Evolutionary conservation across 805 yeast species (phyloP).

Genomic region (Candida awuae): DNA sequence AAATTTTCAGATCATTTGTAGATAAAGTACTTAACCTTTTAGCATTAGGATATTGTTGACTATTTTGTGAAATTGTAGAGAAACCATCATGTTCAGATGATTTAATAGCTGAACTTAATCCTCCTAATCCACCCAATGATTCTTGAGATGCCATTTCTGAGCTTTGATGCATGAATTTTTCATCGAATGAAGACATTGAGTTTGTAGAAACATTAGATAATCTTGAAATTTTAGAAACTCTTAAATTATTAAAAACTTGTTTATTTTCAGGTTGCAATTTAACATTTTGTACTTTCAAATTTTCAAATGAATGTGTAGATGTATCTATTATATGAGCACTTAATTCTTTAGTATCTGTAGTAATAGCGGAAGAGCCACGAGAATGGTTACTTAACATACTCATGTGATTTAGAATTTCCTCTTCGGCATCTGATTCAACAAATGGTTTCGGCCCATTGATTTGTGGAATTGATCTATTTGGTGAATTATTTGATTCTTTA

Average conservation of each 20-base stretch:
- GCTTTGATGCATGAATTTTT: conserved; percentile 9
- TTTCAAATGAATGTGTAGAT: too few species aligned
- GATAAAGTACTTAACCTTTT: conserved; percentile 24
- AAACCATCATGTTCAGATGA: not conserved
- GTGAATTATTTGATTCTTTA: not conserved
- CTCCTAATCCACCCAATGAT: conserved; percentile 10
- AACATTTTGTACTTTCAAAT: too few species aligned
- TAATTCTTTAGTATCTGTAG: not conserved
- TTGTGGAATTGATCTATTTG: conserved; percentile 2
- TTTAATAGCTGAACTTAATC: conserved; percentile 2
- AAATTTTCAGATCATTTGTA: conserved; percentile 26
- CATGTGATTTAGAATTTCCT: not conserved
- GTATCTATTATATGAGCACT: not conserved
- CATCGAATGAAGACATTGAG: conserved; percentile 14
- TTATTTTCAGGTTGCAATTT: too few species aligned
- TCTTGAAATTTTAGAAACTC: not conserved
- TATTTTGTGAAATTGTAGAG: too few species aligned
- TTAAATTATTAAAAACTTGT: too few species aligned
- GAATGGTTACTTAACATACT: not conserved
- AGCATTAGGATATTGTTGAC: not conserved
- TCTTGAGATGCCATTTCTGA: conserved; percentile 4
- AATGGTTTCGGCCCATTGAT: conserved; percentile 6
- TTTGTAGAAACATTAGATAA: not conserved
- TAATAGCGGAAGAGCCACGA: not conserved
- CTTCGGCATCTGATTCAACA: conserved; percentile 1